A percentile compares a stretch with the other conserved stretches of the same genome.
Evolutionary conservation across 352 stramenopile genomes (phyloP).

Genomic region (Phytophthora constricta): DNA sequence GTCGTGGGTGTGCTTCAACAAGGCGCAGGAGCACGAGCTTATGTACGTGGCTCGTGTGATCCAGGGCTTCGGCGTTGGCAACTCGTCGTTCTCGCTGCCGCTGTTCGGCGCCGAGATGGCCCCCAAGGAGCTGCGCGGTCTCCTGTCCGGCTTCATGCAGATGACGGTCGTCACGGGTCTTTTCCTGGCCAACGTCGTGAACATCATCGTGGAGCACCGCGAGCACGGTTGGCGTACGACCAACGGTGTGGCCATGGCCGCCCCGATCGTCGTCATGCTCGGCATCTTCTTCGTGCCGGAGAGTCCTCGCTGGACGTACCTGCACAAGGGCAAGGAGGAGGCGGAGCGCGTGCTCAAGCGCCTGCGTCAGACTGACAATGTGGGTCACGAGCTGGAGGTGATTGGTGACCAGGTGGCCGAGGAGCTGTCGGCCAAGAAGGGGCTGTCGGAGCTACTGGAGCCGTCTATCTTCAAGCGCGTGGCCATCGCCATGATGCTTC

Average conservation of each 20-base stretch:
- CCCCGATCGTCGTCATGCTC: conserved; percentile 20
- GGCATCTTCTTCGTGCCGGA: conserved; percentile 26
- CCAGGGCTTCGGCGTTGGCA: conserved; percentile 32
- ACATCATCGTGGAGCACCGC: conserved; percentile 33
- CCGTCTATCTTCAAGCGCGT: conserved; percentile 34
- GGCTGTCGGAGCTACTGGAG: conserved; percentile 31
- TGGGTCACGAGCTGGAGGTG: conserved; percentile 36
- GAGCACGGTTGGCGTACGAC: conserved; percentile 40
- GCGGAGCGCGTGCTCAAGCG: conserved; percentile 33
- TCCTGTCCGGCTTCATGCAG: conserved; percentile 27
- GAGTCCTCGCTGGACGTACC: conserved; percentile 25
- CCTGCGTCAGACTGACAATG: conserved; percentile 34
- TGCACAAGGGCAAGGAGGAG: conserved; percentile 23
- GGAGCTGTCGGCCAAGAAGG: conserved; percentile 23
- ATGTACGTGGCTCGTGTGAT: conserved; percentile 28
- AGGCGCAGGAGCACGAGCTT: conserved; percentile 17
- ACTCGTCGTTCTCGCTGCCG: conserved; percentile 26
- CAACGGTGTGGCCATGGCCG: conserved; percentile 22
- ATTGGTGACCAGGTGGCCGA: conserved; percentile 45
- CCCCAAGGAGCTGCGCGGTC: conserved; percentile 18
- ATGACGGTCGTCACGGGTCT: conserved; percentile 41
- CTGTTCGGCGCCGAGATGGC: conserved; percentile 23
- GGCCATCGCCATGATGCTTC: conserved; percentile 29
- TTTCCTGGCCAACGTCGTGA: conserved; percentile 41
- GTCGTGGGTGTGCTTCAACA: conserved; percentile 33